Evolutionary conservation across 768 basidiomycete genomes (phyloP).

Genomic region (Holtermannia corniformis): DNA sequence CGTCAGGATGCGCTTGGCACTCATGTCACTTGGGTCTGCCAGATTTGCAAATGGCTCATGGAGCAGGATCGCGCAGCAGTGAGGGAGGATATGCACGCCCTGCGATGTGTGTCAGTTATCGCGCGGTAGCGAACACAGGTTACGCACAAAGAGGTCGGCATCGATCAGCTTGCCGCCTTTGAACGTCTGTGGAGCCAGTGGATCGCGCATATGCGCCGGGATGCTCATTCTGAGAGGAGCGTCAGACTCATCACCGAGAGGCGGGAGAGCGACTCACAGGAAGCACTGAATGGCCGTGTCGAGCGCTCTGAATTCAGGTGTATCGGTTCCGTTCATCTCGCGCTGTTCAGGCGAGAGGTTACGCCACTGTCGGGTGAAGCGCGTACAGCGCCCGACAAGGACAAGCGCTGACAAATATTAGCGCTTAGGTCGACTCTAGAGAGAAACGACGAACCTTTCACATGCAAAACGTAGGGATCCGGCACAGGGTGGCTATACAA

Average conservation of each 20-base stretch:
- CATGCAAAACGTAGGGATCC: conserved; percentile 24
- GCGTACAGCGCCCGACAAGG: conserved; percentile 22
- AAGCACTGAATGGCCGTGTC: conserved; percentile 33
- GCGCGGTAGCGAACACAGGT: not conserved
- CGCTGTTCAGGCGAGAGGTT: conserved; percentile 30
- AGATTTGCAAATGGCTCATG: conserved; percentile 35
- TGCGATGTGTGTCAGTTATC: not conserved
- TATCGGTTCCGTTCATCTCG: conserved; percentile 20
- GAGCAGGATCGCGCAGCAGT: conserved; percentile 24
- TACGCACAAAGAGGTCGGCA: conserved; percentile 29
- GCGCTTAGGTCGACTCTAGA: conserved; percentile 4
- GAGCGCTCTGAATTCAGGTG: conserved; percentile 31
- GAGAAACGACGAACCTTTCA: conserved; percentile 17
- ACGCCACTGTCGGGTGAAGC: conserved; percentile 31
- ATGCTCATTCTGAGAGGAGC: conserved; percentile 28
- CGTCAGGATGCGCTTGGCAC: conserved; percentile 17
- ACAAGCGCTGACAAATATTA: conserved; percentile 9
- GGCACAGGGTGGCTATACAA: conserved; percentile 26
- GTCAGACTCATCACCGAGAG: not conserved
- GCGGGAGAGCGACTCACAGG: conserved; percentile 13
- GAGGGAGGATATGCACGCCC: conserved; percentile 32
- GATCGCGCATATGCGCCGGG: conserved; percentile 22
- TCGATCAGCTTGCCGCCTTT: conserved; percentile 20
- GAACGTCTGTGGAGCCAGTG: conserved; percentile 3
- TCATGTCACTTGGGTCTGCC: conserved; percentile 16